Evolutionary conservation across 495 filamentous ascomycete genomes (phyloP).

Genomic region (Daldinia decipiens): DNA sequence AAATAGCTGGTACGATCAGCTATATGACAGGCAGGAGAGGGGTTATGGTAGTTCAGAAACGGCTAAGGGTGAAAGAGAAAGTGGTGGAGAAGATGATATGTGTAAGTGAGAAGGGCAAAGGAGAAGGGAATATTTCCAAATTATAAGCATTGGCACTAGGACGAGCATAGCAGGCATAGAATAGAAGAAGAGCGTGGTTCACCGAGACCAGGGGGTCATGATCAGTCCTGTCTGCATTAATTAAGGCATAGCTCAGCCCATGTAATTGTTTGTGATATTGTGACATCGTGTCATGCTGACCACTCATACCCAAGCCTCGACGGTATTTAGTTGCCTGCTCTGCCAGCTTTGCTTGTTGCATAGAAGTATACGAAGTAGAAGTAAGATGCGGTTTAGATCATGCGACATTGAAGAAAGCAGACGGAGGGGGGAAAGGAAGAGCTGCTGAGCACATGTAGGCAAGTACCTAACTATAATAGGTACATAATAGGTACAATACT

Average conservation of each 20-base stretch:
- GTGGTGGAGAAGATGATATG: not conserved
- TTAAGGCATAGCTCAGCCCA: not conserved
- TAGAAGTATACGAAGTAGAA: not conserved
- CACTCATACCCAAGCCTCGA: not conserved
- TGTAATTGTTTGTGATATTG: not conserved
- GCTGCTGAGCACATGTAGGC: too few species aligned
- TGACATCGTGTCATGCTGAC: not conserved
- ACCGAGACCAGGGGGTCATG: not conserved
- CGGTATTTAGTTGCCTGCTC: not conserved
- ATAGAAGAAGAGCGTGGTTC: not conserved
- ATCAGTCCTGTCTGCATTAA: not conserved
- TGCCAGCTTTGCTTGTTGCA: not conserved
- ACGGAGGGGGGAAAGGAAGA: too few species aligned
- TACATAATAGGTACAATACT: too few species aligned
- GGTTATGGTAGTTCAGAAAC: slow-evolving; percentile 4
- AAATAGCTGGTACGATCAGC: not conserved
- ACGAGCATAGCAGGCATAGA: not conserved
- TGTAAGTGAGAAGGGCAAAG: not conserved
- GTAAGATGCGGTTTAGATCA: too few species aligned
- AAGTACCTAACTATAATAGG: too few species aligned
- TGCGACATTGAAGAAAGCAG: too few species aligned
- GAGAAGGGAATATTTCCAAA: not conserved
- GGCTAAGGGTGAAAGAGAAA: not conserved
- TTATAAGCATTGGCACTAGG: slow-evolving; percentile 2
- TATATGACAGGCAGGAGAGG: not conserved